Base-by-base conservation (phyloP, 2,329 filamentous ascomycete species). In the Albifimbria verrucaria region DNA sequence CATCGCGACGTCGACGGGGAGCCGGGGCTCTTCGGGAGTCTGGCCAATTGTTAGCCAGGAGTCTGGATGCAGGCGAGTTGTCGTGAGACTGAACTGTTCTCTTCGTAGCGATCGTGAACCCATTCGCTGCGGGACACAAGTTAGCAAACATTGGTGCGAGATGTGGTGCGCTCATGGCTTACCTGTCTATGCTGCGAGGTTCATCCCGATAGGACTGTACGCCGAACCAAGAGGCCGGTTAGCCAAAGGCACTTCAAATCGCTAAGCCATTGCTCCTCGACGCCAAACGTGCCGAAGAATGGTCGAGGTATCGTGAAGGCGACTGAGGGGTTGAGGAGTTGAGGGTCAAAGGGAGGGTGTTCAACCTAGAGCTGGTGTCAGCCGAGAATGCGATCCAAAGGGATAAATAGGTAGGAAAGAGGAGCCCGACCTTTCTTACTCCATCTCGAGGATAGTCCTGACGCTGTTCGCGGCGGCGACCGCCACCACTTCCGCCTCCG, bases 31-130 rank as follows among this genome's bases (percentile, higher is more conserved):
- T 64, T 67, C 73, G 72, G 65, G 65, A 67, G 57, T 68, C 72
- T 74, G 55, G 20, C 49, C 54, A 54, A 36, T 49, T 59, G 54
- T 70, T 52, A 68, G 59, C 59, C 49, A 46, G 25, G 26, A 18
- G 42, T 53, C 24, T 22, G 10, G 52, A 54, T 7, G n/a, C 48
- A 36, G 50, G 47, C 44, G 36, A 50, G 42, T 32, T 36, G 48
- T n/a, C 25, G 45, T 26, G 50, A 18, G 53, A 53, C 51, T 67
- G 65, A 75, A 81, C 86, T 80, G 69, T 87, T 82, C 65, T 90
- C 89, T 70, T 94, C 89, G 69, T 85, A 96, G 68, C 86, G 89
- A 75, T 96, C 90, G 70, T 97, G 92, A 62, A 96, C 90, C 92
- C 92, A 97, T 78, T 96, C 92, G 67, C 90, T 90, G 58, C 22